Base-by-base conservation (phyloP, 345 rosid genomes). In the Geranium brycei region DNA sequence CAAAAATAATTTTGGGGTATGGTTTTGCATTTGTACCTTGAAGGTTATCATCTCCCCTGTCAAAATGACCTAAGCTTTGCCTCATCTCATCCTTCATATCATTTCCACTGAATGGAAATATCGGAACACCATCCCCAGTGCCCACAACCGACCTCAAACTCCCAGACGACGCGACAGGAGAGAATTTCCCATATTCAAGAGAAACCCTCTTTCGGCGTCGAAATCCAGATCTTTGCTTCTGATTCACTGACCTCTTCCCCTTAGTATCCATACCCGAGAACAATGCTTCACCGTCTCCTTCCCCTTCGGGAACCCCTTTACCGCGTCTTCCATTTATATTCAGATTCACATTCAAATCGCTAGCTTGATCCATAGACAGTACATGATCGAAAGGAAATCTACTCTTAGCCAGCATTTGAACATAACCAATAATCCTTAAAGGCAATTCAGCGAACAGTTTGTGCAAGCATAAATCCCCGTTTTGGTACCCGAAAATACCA, bases 371-470 rank as follows among this genome's bases (percentile, higher is more conserved):
- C 77, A 64, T 71, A 75, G 38, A 76, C 79, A 69, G 73, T 72
- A 66, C 68, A 5, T 68, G 70, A 68, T 67, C 68, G 67, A 85
- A 78, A 64, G 87, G 83, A 58, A 77, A 69, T 56, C 68, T 79
- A 8, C 70, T 71, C 75, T 57, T 75, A 7, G 76, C 81, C 72
- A 73, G 68, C 31, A 61, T 73, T 63, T 77, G 88, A 69, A 87
- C 78, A 75, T 68, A 75, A 55, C 71, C 74, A 32, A 89, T 78
- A 58, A 66, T 82, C 58, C 72, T 77, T 5, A 69, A 19, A 58
- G 95, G 90, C 62, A 68, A 70, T 64, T 86, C 80, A 65, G 83
- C 70, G 3, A 92, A 73, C 76, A 81, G 68, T 41, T 68, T 79
- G 60, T 77, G 80, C 78, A 80, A 73, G 75, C 95, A 88, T 3